A percentile compares a stretch with the other conserved stretches of the same genome.
Conservation (phyloP, 495 filamentous ascomycete genomes). For the Xeromyces bisporus region DNA sequence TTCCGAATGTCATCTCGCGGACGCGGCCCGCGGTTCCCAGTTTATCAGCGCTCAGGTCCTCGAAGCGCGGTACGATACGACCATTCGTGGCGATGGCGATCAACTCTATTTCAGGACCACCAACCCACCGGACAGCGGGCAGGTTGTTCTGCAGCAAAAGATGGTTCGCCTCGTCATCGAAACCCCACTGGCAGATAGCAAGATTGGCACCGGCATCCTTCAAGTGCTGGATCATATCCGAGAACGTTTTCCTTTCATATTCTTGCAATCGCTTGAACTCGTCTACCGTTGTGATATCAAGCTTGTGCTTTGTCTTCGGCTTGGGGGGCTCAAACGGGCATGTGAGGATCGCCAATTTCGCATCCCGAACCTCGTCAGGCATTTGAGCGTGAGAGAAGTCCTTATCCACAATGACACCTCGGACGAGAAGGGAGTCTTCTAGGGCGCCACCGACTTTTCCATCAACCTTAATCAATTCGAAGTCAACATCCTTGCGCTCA, state of each 20-base stretch:
- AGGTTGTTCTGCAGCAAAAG: constrained; percentile 88
- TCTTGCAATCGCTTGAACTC: constrained; percentile 94
- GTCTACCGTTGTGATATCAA: constrained; percentile 93
- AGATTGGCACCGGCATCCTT: constrained; percentile 96
- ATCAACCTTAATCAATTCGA: constrained; percentile 98
- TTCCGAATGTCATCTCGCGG: constrained; percentile 89
- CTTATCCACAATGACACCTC: constrained; percentile 97
- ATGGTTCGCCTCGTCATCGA: constrained; percentile 98
- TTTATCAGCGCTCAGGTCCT: constrained; percentile 81
- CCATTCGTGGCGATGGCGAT: constrained; percentile 98
- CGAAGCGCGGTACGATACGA: constrained; percentile 91
- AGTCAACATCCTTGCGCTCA: constrained; percentile 93
- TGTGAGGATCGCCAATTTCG: constrained; percentile 92
- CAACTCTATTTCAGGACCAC: constrained; percentile 93
- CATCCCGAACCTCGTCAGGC: constrained; percentile 82
- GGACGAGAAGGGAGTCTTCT: constrained; percentile 88
- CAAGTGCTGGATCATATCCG: constrained; percentile 96
- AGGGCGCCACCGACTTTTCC: constrained; percentile 91
- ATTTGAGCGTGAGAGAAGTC: constrained; percentile 99
- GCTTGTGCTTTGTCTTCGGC: constrained; percentile 99
- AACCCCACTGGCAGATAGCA: constrained; percentile 98
- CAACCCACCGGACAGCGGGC: constrained; percentile 94
- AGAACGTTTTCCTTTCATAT: constrained; percentile 90
- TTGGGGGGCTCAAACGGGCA: constrained; percentile 99
- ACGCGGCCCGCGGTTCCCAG: constrained; percentile 81